These are phyloP conservation scores for Carex sylvatica DNA, from an alignment of 202 grass and related monocot species.

Conservation along the genomic window DNA sequence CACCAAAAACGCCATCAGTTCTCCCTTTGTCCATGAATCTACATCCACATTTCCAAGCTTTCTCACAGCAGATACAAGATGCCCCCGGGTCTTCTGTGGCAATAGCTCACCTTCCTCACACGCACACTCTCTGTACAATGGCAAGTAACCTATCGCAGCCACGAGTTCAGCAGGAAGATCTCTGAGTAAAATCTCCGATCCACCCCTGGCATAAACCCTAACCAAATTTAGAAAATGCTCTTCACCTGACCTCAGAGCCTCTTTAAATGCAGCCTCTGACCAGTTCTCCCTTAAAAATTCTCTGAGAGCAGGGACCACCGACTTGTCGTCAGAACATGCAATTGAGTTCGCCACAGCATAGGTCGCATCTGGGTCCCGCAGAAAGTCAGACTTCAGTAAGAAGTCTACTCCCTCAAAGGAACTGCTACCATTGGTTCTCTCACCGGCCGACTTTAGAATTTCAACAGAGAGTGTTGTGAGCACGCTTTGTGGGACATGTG, in stretches of 20 bases:
- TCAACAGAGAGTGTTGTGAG: constrained; percentile 52
- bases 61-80: constrained; percentile 46
- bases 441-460: constrained; percentile 66
- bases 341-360: constrained; percentile 63
- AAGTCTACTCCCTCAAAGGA: constrained; percentile 68
- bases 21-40: constrained; percentile 36
- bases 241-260: constrained; percentile 41
- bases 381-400: constrained; percentile 61
- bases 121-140: constrained; percentile 45
- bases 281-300: constrained; percentile 71
- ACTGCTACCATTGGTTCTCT: constrained; percentile 37
- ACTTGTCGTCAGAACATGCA: constrained; percentile 24
- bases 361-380: constrained; percentile 51
- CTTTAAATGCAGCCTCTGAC: constrained; percentile 53
- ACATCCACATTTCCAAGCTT: constrained; percentile 38
- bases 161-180: constrained; percentile 51
- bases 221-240: constrained; percentile 55
- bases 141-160: constrained; percentile 53
- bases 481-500: constrained; percentile 52
- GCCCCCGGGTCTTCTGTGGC: constrained; percentile 61
- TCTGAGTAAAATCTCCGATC: constrained; percentile 45
- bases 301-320: constrained; percentile 45
- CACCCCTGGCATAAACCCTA: constrained; percentile 53
- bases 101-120: constrained; percentile 32
- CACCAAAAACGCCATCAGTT: constrained; percentile 51